Conservation (phyloP, 805 yeast genomes). For the Wickerhamiella allomyrinae region DNA sequence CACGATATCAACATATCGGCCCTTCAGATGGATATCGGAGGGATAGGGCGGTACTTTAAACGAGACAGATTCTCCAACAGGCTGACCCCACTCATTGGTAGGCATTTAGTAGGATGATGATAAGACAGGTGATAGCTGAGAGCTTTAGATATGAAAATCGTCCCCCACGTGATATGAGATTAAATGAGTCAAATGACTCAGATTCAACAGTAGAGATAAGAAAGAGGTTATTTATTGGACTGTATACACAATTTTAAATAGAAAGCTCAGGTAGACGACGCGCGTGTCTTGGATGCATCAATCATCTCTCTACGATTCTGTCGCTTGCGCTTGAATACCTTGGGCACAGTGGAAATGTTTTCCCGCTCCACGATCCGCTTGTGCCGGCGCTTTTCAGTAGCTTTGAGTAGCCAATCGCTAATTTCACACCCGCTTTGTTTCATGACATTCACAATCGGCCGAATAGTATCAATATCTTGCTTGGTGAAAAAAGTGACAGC, state of each 20-base stretch:
- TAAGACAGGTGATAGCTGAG: no score
- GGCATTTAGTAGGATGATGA: no score
- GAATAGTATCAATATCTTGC: slow-evolving; percentile 62
- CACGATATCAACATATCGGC: slow-evolving; percentile 7
- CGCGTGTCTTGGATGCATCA: slow-evolving; percentile 13
- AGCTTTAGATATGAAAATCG: no score
- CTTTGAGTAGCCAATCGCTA: slow-evolving; percentile 67
- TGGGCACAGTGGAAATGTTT: slow-evolving; percentile 62
- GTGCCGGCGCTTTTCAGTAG: slow-evolving; percentile 7
- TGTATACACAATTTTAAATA: no score
- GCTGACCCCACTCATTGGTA: slow-evolving; percentile 6
- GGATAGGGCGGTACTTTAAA: slow-evolving; percentile 8
- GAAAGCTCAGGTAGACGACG: background rate
- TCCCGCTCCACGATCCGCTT: slow-evolving; percentile 39
- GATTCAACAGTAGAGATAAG: no score
- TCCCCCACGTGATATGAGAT: no score
- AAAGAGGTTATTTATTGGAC: no score
- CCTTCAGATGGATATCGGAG: background rate
- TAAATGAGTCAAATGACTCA: no score
- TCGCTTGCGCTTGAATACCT: slow-evolving; percentile 33
- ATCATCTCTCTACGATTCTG: slow-evolving; percentile 57
- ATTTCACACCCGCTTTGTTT: slow-evolving; percentile 65
- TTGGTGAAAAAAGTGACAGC: slow-evolving; percentile 91
- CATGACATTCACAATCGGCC: slow-evolving; percentile 87
- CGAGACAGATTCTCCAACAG: slow-evolving; percentile 20